phyloP scores from a whole-genome alignment of 257 asterid species.

The Rhazya stricta region DNA sequence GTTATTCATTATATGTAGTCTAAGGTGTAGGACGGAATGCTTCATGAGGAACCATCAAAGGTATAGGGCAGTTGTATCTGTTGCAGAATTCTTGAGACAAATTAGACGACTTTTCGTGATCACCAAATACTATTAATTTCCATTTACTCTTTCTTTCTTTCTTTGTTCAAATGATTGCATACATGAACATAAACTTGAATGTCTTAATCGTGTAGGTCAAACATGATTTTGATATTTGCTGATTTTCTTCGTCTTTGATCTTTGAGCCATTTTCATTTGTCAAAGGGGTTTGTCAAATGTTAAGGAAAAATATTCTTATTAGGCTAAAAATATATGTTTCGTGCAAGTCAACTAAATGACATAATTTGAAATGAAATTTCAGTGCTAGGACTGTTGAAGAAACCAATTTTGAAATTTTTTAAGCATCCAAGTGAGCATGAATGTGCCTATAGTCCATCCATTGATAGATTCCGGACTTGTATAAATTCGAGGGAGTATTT shows the following conservation, averaged over 20 bases:
- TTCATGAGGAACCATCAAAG: not conserved
- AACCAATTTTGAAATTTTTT: not conserved
- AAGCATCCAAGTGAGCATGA: not conserved
- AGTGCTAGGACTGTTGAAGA: not conserved
- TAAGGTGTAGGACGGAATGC: not conserved
- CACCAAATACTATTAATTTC: not conserved
- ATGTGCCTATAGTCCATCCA: not conserved
- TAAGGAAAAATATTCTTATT: too few species aligned
- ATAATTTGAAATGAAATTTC: not conserved
- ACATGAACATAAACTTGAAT: not conserved
- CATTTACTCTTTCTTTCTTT: not conserved
- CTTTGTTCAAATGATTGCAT: not conserved
- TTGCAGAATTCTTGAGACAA: not conserved
- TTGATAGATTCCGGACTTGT: not conserved
- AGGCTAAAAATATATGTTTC: too few species aligned
- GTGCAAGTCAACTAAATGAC: slow-evolving; percentile 1
- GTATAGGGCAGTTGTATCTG: not conserved
- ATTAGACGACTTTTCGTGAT: not conserved
- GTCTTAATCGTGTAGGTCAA: not conserved
- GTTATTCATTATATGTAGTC: too few species aligned
- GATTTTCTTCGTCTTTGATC: too few species aligned
- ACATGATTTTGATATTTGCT: too few species aligned
- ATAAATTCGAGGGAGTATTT: not conserved
- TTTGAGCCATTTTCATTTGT: not conserved
- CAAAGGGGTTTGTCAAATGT: not conserved